phyloP scores from a whole-genome alignment of 2,329 filamentous ascomycete genomes.

The Fusarium caatingaense region DNA sequence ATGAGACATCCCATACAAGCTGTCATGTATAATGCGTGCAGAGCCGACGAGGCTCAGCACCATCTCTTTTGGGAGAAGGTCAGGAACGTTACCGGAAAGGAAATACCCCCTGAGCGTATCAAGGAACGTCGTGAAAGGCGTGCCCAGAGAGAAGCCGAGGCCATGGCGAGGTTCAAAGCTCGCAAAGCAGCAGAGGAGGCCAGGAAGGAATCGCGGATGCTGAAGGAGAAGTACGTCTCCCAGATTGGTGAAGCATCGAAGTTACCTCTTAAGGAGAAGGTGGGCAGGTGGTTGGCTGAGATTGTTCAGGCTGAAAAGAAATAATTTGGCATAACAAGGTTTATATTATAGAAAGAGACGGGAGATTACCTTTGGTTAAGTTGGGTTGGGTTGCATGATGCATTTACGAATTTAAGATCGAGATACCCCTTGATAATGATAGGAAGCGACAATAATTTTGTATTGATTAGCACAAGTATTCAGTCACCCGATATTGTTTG shows the following conservation, averaged over 20 bases:
- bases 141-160: conserved; percentile 4
- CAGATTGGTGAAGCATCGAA: conserved; percentile 41
- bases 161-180: conserved; percentile 5
- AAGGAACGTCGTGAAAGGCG: background rate
- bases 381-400: conserved; percentile 9
- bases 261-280: conserved; percentile 38
- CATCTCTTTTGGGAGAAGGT: conserved; percentile 32
- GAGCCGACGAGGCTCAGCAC: conserved; percentile 16
- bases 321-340: background rate
- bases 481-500: conserved; percentile 3
- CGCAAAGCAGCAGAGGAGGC: conserved; percentile 9
- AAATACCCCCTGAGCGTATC: conserved; percentile 24
- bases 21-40: conserved; percentile 15
- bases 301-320: conserved; percentile 21
- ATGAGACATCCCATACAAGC: background rate
- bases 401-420: conserved; percentile 35
- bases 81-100: conserved; percentile 16
- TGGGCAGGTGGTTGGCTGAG: conserved; percentile 40
- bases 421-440: conserved; percentile 34
- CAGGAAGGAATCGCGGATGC: conserved; percentile 11
- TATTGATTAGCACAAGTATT: conserved; percentile 1
- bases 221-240: conserved; percentile 35
- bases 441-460: conserved; percentile 12
- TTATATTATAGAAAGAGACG: conserved; percentile 10
- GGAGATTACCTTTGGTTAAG: background rate